Evolutionary conservation across 1,284 basidiomycete species (phyloP).

Genomic region (Rhizopogon hawkerae): DNA sequence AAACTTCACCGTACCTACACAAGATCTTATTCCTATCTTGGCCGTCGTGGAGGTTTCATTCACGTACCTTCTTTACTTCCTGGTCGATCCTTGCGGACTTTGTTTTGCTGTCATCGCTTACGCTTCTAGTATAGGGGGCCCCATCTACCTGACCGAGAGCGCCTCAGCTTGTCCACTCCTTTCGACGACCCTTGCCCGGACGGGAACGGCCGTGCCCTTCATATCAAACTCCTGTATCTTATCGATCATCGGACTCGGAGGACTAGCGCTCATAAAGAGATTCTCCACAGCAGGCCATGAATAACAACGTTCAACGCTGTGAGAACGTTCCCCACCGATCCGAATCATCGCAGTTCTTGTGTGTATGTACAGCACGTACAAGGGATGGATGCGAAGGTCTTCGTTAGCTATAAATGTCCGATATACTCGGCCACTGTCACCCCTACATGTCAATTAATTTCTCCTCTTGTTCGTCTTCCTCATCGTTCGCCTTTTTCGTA

Average conservation of each 20-base stretch:
- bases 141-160: neutral
- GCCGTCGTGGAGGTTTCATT: neutral
- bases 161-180: neutral
- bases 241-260: slow-evolving; percentile 1
- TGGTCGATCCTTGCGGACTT: neutral
- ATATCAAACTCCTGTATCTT: slow-evolving; percentile 3
- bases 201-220: neutral
- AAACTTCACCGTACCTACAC: neutral
- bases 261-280: neutral
- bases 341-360: neutral
- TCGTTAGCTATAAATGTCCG: too few relatives aligned
- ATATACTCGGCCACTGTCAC: too few relatives aligned
- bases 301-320: neutral
- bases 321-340: neutral
- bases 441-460: slow-evolving; percentile 50
- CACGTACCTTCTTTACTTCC: neutral
- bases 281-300: neutral
- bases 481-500: slow-evolving; percentile 51
- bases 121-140: too few relatives aligned
- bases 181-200: neutral
- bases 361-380: too few relatives aligned
- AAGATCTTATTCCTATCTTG: slow-evolving; percentile 12
- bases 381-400: too few relatives aligned
- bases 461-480: slow-evolving; percentile 40
- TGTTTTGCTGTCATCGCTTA: neutral